Evolutionary conservation across 208 protist species (phyloP), one percentile per base, ranked within the genome.

Genomic region (Lotmaria passim): DNA sequence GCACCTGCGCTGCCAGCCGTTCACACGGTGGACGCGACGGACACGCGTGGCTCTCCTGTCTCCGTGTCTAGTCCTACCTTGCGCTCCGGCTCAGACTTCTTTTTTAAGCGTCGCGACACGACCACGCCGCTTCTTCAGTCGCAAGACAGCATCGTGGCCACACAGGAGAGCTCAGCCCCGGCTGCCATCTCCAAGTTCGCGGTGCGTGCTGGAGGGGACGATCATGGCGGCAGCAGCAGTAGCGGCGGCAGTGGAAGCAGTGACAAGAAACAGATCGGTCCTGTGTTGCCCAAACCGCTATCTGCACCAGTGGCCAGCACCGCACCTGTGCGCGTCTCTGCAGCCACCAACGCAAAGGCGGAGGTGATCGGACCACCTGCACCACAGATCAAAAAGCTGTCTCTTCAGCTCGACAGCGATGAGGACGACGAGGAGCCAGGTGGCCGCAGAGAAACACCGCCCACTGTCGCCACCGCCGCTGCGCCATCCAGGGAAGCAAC

Each of bases 71-170:
- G 39, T 24, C 57, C 41, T 41, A 62, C 39, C 0, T 36, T 62
- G 30, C 57, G 41, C 26, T 30, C 57, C 15, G 57, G 57, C 39
- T 6, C 57, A 5, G 41, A 62, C 41, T 62, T 62, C 39, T 50
- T 62, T 3, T 62, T 62, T 10, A 47, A 50, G 7, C 19, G 26
- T 4, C 14, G 5, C 1, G 57, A 3, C 15, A 38, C 26, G 5
- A n/a, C n/a, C n/a, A n/a, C n/a, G n/a, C n/a, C n/a, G n/a, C n/a
- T n/a, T n/a, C 10, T 28, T 3, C 26, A 36, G 3, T 4, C 39
- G 7, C 41, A 4, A 11, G n/a, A 12, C 7, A 31, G 55, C n/a
- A 11, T 7, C 3, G 10, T 36, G 3, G 36, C 21, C 4, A 47
- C 38, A 21, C 55, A 47, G 23, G 55, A 47, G 12, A 47, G 55